phyloP scores from a whole-genome alignment of 2,329 filamentous ascomycete species.

The Orbilia quercus region DNA sequence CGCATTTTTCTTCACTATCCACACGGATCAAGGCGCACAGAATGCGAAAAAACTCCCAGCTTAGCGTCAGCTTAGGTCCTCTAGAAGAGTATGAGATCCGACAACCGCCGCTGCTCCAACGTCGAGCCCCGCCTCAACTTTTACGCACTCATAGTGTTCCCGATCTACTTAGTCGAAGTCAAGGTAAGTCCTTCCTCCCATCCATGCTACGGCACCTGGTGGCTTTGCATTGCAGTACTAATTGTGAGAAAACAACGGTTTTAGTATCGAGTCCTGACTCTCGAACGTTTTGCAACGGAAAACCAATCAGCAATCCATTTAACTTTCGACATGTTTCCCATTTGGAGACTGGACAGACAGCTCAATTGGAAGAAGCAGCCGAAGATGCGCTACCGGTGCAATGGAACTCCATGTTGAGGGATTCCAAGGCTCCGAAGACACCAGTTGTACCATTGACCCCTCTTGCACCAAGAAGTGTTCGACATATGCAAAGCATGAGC shows the following conservation, averaged over 20 bases:
- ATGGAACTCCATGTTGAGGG: slow-evolving; percentile 44
- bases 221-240: neutral
- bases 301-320: slow-evolving; percentile 53
- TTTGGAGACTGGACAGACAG: slow-evolving; percentile 39
- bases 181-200: slow-evolving; percentile 22
- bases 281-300: slow-evolving; percentile 50
- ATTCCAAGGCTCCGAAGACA: slow-evolving; percentile 48
- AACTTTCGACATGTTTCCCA: slow-evolving; percentile 54
- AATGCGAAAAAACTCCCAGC: slow-evolving; percentile 53
- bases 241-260: too few relatives aligned
- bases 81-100: slow-evolving; percentile 53
- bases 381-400: slow-evolving; percentile 39
- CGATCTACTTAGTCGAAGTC: slow-evolving; percentile 49
- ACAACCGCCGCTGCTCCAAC: slow-evolving; percentile 25
- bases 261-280: slow-evolving; percentile 29
- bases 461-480: slow-evolving; percentile 21
- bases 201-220: too few relatives aligned
- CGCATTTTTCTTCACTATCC: slow-evolving; percentile 40
- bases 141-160: slow-evolving; percentile 50
- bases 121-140: slow-evolving; percentile 33
- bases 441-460: slow-evolving; percentile 47
- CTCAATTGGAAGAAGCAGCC: slow-evolving; percentile 44
- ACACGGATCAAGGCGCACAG: slow-evolving; percentile 50
- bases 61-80: slow-evolving; percentile 47
- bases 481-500: slow-evolving; percentile 46